Evolutionary conservation across 1,284 basidiomycete species (phyloP).

Genomic region (Cutaneotrichosporon sp.): DNA sequence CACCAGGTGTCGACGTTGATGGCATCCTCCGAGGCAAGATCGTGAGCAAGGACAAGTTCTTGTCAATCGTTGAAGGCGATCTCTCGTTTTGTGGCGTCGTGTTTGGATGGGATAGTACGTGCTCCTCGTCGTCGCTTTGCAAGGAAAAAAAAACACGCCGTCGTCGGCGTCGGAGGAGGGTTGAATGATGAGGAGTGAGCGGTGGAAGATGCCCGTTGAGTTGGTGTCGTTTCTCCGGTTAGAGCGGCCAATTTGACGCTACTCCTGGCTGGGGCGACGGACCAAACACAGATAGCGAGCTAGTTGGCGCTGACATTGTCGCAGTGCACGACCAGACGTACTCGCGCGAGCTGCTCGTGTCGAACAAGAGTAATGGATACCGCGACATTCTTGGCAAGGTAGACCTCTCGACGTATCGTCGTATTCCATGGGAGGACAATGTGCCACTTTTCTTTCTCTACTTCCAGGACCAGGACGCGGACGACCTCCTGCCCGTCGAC

Average conservation of each 20-base stretch:
- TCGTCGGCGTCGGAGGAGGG: too few species aligned
- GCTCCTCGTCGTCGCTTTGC: too few species aligned
- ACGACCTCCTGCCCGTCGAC: constrained; percentile 69
- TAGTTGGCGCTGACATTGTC: neutral
- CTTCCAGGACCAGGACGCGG: constrained; percentile 78
- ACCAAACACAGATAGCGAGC: constrained; percentile 31
- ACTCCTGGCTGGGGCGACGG: neutral
- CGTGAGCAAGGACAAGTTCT: constrained; percentile 90
- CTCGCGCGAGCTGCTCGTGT: constrained; percentile 76
- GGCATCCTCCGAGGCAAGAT: constrained; percentile 90
- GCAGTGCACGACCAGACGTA: constrained; percentile 70
- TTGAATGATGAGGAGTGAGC: neutral
- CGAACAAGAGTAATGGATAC: constrained; percentile 86
- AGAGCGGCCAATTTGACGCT: neutral
- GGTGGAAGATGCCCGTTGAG: too few species aligned
- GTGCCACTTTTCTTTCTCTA: constrained; percentile 89
- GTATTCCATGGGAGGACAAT: constrained; percentile 87
- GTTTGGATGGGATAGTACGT: constrained; percentile 52
- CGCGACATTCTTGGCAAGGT: constrained; percentile 77
- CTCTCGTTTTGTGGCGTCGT: constrained; percentile 91
- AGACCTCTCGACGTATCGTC: constrained; percentile 75
- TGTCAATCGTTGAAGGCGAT: constrained; percentile 74
- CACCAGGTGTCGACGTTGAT: constrained; percentile 59
- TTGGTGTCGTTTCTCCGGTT: neutral
- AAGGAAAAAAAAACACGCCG: too few species aligned